These are phyloP conservation scores for Elsinoe necatrix DNA, from an alignment of 2,329 filamentous ascomycete genomes.

Conservation along the genomic window DNA sequence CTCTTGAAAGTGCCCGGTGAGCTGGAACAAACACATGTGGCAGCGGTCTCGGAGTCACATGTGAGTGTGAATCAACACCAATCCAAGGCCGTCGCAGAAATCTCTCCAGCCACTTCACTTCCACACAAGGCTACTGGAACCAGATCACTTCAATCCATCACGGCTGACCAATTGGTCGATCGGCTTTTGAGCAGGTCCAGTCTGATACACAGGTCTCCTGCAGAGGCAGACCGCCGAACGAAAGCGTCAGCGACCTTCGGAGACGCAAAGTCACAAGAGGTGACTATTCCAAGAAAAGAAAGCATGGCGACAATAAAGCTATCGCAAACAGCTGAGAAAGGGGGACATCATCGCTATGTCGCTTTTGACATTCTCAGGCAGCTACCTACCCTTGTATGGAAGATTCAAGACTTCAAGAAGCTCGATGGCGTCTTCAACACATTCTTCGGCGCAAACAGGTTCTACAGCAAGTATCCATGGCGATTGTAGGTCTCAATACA, in stretches of 20 bases:
- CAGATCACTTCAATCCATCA: not conserved
- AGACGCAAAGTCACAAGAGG: no score
- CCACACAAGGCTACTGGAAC: not conserved
- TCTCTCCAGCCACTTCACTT: not conserved
- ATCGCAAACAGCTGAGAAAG: not conserved
- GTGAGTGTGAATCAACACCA: not conserved
- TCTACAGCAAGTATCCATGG: conserved; percentile 55
- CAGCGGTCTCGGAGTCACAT: not conserved
- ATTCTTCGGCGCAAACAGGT: conserved; percentile 52
- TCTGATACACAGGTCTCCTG: not conserved
- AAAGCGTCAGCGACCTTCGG: no score
- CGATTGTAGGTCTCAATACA: conserved; percentile 55
- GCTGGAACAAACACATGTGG: not conserved
- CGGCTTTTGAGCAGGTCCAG: not conserved
- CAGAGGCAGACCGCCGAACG: not conserved
- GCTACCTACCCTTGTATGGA: conserved; percentile 5
- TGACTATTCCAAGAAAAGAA: no score
- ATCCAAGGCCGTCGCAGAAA: not conserved
- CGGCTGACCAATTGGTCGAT: not conserved
- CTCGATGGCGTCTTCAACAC: conserved; percentile 11
- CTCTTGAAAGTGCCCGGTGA: not conserved
- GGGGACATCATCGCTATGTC: conserved; percentile 7
- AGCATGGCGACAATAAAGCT: not conserved
- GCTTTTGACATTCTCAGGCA: conserved; percentile 8
- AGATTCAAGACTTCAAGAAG: conserved; percentile 9